A percentile compares a stretch with the other conserved stretches of the same genome.
Conservation (phyloP, 164 flowering plant species). For the Berberis thunbergii region DNA sequence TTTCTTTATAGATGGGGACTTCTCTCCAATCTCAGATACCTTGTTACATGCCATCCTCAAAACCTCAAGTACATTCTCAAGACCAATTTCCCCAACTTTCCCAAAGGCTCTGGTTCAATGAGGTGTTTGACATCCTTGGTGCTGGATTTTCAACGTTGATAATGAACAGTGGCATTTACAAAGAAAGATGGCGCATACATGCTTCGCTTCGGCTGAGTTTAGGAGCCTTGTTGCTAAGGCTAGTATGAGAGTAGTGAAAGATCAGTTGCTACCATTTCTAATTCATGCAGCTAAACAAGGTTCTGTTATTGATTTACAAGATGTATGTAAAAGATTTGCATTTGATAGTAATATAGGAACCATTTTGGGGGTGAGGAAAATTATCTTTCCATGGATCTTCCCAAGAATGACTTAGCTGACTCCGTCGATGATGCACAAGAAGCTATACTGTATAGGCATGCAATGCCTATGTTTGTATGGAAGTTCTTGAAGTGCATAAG, state of each 20-base stretch:
- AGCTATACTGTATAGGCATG: no score
- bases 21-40: neutral
- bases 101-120: neutral
- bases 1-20: neutral
- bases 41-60: slow-evolving; percentile 2
- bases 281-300: neutral
- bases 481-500: no score
- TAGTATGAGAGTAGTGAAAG: no score
- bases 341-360: neutral
- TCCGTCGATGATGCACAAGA: no score
- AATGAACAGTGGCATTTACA: no score
- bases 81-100: neutral
- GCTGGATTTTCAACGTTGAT: neutral
- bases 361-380: neutral
- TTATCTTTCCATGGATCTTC: no score
- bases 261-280: neutral
- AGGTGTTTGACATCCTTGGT: slow-evolving; percentile 1
- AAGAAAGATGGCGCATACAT: no score
- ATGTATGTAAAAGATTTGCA: slow-evolving; percentile 1
- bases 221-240: no score
- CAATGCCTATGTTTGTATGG: neutral
- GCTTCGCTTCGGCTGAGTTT: no score
- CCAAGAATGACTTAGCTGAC: no score
- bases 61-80: neutral
- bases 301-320: neutral